phyloP scores from a whole-genome alignment of 176 grass and related monocot genomes.

The Hyparrhenia diplandra region DNA sequence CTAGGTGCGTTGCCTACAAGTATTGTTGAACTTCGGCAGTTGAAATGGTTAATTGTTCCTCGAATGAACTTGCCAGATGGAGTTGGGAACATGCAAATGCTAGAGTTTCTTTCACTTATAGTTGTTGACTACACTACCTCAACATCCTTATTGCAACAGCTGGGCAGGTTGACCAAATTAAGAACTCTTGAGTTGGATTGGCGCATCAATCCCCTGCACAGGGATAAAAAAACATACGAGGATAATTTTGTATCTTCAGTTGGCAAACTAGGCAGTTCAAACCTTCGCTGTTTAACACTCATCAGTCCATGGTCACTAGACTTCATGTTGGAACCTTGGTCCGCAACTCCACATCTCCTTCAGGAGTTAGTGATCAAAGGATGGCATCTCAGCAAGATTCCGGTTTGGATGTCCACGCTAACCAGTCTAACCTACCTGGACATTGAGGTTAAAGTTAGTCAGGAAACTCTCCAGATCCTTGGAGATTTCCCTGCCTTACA shows the following conservation, averaged over 20 bases:
- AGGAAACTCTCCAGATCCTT: slow-evolving; percentile 19
- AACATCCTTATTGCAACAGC: slow-evolving; percentile 9
- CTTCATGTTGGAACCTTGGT: slow-evolving; percentile 37
- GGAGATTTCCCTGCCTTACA: slow-evolving; percentile 14
- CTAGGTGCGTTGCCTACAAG: slow-evolving; percentile 27
- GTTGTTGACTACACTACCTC: slow-evolving; percentile 26
- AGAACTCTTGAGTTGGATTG: slow-evolving; percentile 31
- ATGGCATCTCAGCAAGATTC: slow-evolving; percentile 22
- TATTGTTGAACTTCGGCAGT: slow-evolving; percentile 6
- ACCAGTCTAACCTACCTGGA: slow-evolving; percentile 13
- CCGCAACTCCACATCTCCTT: slow-evolving; percentile 28
- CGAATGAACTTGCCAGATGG: slow-evolving; percentile 16
- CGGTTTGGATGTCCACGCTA: slow-evolving; percentile 32
- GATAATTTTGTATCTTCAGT: slow-evolving; percentile 16
- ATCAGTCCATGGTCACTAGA: slow-evolving; percentile 32
- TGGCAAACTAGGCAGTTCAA: slow-evolving; percentile 25
- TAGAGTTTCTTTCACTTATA: slow-evolving; percentile 31
- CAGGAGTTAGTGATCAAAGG: slow-evolving; percentile 23
- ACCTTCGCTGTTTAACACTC: slow-evolving; percentile 23
- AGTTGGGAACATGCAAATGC: slow-evolving; percentile 28
- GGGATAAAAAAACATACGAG: not conserved
- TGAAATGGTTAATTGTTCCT: slow-evolving; percentile 32
- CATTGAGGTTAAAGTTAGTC: slow-evolving; percentile 16
- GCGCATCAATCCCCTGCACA: not conserved
- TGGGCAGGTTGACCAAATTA: slow-evolving; percentile 29